phyloP scores from a whole-genome alignment of 352 stramenopile species.

The Globisporangium emineosum region DNA sequence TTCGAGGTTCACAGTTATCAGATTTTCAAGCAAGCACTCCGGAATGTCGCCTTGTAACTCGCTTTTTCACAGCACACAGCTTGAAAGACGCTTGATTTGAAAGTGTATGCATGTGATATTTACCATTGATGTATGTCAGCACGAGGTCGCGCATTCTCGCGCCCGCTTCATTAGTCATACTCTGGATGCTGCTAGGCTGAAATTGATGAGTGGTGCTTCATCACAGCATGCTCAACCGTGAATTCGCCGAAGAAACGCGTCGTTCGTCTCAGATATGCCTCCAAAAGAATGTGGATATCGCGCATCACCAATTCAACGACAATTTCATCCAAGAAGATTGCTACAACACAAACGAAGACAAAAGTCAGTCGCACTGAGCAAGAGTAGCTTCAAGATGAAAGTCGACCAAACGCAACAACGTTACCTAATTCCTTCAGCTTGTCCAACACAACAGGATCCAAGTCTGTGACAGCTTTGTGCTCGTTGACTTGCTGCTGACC shows the following conservation, averaged over 20 bases:
- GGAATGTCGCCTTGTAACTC: background rate
- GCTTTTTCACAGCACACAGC: background rate
- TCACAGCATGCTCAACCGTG: slow-evolving; percentile 44
- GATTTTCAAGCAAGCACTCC: background rate
- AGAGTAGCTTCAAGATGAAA: background rate
- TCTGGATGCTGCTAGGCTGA: slow-evolving; percentile 11
- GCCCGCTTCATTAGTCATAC: background rate
- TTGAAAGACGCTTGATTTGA: background rate
- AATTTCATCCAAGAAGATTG: slow-evolving; percentile 75
- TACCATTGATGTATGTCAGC: background rate
- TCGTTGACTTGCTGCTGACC: slow-evolving; percentile 56
- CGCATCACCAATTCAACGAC: slow-evolving; percentile 78
- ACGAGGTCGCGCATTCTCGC: background rate
- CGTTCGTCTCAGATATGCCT: slow-evolving; percentile 55
- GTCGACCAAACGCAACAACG: background rate
- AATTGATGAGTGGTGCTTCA: slow-evolving; percentile 30
- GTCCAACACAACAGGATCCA: slow-evolving; percentile 30
- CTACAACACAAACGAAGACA: slow-evolving; percentile 22
- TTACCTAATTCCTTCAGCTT: slow-evolving; percentile 63
- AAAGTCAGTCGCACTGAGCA: background rate
- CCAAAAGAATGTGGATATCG: slow-evolving; percentile 64
- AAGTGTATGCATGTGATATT: slow-evolving; percentile 4
- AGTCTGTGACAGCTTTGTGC: slow-evolving; percentile 18
- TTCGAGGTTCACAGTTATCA: no score
- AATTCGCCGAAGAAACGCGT: slow-evolving; percentile 66